phyloP scores from a whole-genome alignment of 129 eudicot species.

The Cynara cardunculus region DNA sequence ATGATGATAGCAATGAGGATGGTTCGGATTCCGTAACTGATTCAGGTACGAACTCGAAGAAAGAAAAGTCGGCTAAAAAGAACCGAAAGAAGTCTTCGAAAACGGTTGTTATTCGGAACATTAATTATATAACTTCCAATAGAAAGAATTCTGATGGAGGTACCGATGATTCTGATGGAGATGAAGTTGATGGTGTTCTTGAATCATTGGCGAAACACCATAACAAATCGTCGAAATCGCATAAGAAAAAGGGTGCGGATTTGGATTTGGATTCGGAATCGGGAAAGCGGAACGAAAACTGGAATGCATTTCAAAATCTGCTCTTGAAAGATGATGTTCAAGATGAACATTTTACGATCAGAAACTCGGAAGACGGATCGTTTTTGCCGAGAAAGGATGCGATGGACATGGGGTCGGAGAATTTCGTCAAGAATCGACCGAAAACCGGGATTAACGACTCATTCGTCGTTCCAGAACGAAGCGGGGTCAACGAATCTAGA shows the following conservation, averaged over 20 bases:
- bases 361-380: constrained; percentile 20
- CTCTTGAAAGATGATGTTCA: constrained; percentile 52
- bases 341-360: constrained; percentile 38
- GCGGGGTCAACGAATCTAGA: constrained; percentile 36
- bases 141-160: constrained; percentile 60
- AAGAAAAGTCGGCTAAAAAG: constrained; percentile 51
- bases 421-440: constrained; percentile 24
- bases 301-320: constrained; percentile 89
- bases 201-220: constrained; percentile 61
- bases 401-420: constrained; percentile 49
- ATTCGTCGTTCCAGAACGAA: constrained; percentile 46
- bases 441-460: constrained; percentile 44
- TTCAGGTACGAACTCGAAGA: constrained; percentile 43
- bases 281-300: constrained; percentile 37
- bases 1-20: constrained; percentile 38
- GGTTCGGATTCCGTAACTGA: constrained; percentile 51
- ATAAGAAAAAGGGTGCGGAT: constrained; percentile 40
- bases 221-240: constrained; percentile 46
- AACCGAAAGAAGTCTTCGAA: constrained; percentile 74
- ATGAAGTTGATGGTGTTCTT: constrained; percentile 64
- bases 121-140: constrained; percentile 84
- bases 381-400: constrained; percentile 7
- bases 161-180: constrained; percentile 48
- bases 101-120: constrained; percentile 91
- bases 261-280: constrained; percentile 27